These are phyloP conservation scores for Funneliformis geosporum DNA, from an alignment of 192 early-diverging fungal genomes.

Conservation along the genomic window DNA sequence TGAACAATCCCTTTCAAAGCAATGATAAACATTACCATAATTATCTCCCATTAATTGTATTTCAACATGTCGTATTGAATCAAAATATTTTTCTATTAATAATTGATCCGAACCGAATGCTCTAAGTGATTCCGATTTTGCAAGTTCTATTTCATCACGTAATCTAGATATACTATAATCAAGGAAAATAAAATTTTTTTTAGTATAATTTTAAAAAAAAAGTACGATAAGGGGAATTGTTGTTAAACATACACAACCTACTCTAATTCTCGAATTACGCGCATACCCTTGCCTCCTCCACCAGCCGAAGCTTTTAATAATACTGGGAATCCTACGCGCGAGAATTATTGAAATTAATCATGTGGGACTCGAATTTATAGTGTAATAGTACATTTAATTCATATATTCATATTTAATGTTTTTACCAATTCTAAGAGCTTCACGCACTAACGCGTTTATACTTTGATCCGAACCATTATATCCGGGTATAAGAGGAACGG, in stretches of 20 bases:
- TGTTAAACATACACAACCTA: background rate
- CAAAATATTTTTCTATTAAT: conserved; percentile 91
- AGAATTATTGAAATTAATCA: background rate
- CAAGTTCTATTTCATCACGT: conserved; percentile 73
- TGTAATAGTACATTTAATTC: background rate
- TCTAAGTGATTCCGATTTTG: conserved; percentile 75
- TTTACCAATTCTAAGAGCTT: conserved; percentile 49
- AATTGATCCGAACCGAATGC: conserved; percentile 87
- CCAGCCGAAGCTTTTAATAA: conserved; percentile 84
- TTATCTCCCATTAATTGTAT: background rate
- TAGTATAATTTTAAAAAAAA: background rate
- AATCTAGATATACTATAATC: conserved; percentile 43
- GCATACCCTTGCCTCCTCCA: conserved; percentile 83
- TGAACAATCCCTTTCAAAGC: conserved; percentile 89
- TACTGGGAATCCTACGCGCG: conserved; percentile 69
- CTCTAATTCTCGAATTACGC: conserved; percentile 57
- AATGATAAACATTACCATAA: conserved; percentile 70
- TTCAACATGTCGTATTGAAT: conserved; percentile 75
- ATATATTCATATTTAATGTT: background rate
- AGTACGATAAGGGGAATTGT: background rate
- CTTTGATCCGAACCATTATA: conserved; percentile 65
- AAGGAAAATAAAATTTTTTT: background rate
- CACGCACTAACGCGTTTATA: conserved; percentile 48
- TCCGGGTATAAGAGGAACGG: conserved; percentile 64
- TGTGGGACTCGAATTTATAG: background rate